These are phyloP conservation scores for Maudiozyma barnettii DNA, from an alignment of 805 yeast genomes.

Conservation along the genomic window DNA sequence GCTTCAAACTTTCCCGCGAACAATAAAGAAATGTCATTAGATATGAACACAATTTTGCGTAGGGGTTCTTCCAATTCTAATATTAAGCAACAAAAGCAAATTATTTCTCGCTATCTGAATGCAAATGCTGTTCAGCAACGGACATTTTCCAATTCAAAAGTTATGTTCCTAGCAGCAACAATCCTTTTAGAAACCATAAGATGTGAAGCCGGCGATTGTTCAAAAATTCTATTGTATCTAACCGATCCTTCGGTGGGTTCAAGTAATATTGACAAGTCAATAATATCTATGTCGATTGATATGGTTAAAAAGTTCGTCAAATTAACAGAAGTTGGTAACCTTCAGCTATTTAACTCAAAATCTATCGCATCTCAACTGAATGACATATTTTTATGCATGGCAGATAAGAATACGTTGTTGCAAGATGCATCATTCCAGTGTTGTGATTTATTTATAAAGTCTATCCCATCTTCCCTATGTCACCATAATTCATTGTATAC, in stretches of 20 bases:
- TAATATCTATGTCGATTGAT: conserved; percentile 54
- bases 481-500: conserved; percentile 65
- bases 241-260: conserved; percentile 77
- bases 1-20: conserved; percentile 74
- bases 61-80: conserved; percentile 82
- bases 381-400: conserved; percentile 55
- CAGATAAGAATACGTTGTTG: conserved; percentile 65
- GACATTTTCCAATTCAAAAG: conserved; percentile 57
- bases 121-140: conserved; percentile 43
- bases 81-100: conserved; percentile 63
- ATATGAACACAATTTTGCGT: conserved; percentile 80
- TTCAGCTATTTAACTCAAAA: conserved; percentile 46
- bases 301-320: conserved; percentile 49
- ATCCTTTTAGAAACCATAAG: conserved; percentile 70
- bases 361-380: conserved; percentile 61
- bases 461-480: conserved; percentile 71
- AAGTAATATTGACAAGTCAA: conserved; percentile 56
- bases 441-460: conserved; percentile 55
- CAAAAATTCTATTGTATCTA: conserved; percentile 65
- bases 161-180: conserved; percentile 82
- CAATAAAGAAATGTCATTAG: conserved; percentile 84
- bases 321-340: conserved; percentile 43
- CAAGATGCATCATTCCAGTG: conserved; percentile 75
- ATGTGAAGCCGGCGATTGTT: conserved; percentile 70
- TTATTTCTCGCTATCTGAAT: conserved; percentile 33